These are phyloP conservation scores for Hyaloscypha variabilis DNA, from an alignment of 495 filamentous ascomycete species.

Conservation along the genomic window DNA sequence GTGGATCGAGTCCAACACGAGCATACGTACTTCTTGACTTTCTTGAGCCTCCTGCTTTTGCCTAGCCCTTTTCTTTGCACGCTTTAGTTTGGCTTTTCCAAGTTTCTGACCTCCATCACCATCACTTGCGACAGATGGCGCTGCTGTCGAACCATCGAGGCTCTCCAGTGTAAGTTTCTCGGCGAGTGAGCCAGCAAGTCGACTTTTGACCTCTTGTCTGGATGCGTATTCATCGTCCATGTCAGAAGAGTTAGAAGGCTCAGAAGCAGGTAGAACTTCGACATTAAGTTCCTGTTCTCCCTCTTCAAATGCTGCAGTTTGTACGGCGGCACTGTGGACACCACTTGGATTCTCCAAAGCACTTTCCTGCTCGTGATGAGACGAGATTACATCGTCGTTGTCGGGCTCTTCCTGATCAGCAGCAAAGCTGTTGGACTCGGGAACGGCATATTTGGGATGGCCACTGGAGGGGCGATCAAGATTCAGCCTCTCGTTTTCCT, in stretches of 20 bases:
- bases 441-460: not conserved
- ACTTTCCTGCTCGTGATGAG: not conserved
- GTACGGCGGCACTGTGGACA: not conserved
- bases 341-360: not conserved
- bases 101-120: slow-evolving; percentile 37
- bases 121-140: slow-evolving; percentile 10
- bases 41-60: slow-evolving; percentile 45
- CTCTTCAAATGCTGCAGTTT: not conserved
- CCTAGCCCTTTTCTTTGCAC: slow-evolving; percentile 77
- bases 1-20: not conserved
- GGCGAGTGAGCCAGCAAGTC: slow-evolving; percentile 21
- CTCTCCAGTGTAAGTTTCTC: slow-evolving; percentile 9
- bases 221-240: slow-evolving; percentile 49
- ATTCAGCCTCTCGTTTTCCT: slow-evolving; percentile 66
- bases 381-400: not conserved
- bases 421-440: slow-evolving; percentile 10
- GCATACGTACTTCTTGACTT: slow-evolving; percentile 26
- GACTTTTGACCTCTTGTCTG: slow-evolving; percentile 46
- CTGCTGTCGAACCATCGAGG: slow-evolving; percentile 5
- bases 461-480: slow-evolving; percentile 40
- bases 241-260: not conserved
- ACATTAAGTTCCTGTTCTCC: not conserved
- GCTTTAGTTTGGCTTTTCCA: slow-evolving; percentile 88
- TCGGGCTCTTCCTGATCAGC: not conserved
- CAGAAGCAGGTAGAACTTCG: not conserved